Base-by-base conservation (phyloP, 805 yeast genomes). In the Kuraishia capsulata region DNA sequence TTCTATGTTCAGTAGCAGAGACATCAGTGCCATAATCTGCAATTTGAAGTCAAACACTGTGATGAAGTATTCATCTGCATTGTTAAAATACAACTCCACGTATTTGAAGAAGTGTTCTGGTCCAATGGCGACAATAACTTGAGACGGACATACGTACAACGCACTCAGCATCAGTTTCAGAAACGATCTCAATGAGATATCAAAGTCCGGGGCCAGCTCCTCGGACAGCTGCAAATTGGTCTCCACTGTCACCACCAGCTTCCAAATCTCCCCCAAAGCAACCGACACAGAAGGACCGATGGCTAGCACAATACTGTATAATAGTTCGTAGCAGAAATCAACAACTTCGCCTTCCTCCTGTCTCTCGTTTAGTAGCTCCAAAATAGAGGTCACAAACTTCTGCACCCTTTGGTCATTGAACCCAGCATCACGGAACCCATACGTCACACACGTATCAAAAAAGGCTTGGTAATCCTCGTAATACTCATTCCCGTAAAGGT, bases 1-100 rank as follows among this genome's bases (percentile, higher is more conserved):
- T 5, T 21, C 26, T n/a, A 20, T 19, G 20, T 60, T 62, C 11
- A 59, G 49, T 14, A 70, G 43, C 16, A 71, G 49, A 2, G 71
- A 47, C 30, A 69, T 56, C 33, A 70, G 51, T 1, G 75, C 67
- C 49, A 74, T 52, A 4, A 70, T 66, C 52, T 74, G 76, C 33
- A 73, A 53, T 47, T 73, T 74, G 44, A 76, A 62, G 20, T 77
- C 79, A 44, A 71, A 73, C 17, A 72, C 78, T 42, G 78, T 73
- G 39, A 62, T 67, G 53, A 71, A 64, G 42, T 42, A 31, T 8
- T 61, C 65, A 32, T 57, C 68, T 18, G 69, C 60, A 45, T 67
- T 59, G 41, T 65, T 61, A 42, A 72, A 61, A 78, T 78, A 73
- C 44, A 70, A 54, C 42, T 66, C 62, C 50, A 62, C 60, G 43